Base-by-base conservation (phyloP, 371 early-diverging fungal genomes). In the Modicella reniformis region DNA sequence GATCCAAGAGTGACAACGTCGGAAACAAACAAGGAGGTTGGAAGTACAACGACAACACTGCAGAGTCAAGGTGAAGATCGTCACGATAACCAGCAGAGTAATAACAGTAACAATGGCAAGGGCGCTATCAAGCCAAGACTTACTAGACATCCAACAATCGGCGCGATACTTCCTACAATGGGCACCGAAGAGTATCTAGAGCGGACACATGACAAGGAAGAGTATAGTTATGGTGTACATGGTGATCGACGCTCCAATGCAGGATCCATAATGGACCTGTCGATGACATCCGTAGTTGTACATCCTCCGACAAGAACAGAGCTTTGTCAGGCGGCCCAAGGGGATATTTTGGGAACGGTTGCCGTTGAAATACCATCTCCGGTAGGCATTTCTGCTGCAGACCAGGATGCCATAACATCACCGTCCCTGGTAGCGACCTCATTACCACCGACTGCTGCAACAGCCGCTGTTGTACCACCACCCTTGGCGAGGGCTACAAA, bases 121-220 rank as follows among this genome's bases (percentile, higher is more conserved):
- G 12, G 29, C 19, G 2, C 23, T 9, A 23, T 23, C 23, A 48
- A 26, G 13, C 59, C 52, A 15, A 44, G 7, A 13, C 29, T 57
- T n/a, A 32, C 29, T 9, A 60, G 66, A 5, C 44, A 12, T n/a
- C 52, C 67, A 12, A 67, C 76, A 1, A 50, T 95, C 64, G 98
- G 79, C 1, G 49, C n/a, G 1, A 23, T 33, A 3, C 34, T 77
- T 15, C 79, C 79, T 3, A 77, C 79, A 9, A 72, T 77, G 58
- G 79, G 79, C 4, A 77, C 79, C 3, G 79, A 77, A n/a, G 79
- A 77, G 33, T 65, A 77, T 25, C 44, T 77, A 51, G 79, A 77
- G 49, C 61, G 79, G 47, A 77, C 72, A 13, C 69, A 77, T 32
- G 79, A 77, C 33, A 77, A 77, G 62, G 79, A 77, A 53, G 79